Base-by-base conservation (phyloP, 106 monocot species). In the Dioscorea zingiberensis region DNA sequence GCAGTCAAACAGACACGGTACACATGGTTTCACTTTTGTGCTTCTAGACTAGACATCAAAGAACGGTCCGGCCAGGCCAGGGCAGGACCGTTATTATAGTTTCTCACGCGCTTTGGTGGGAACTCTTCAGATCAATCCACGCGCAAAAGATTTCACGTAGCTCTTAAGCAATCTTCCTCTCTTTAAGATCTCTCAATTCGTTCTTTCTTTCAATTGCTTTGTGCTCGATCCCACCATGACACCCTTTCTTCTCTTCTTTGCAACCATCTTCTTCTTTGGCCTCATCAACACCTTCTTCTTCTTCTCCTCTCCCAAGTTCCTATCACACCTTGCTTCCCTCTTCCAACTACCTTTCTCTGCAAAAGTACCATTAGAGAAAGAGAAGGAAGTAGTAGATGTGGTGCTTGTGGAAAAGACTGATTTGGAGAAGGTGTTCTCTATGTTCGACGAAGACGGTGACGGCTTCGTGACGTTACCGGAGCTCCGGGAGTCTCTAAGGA, bases 391-490 rank as follows among this genome's bases (percentile, higher is more conserved):
- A 30, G 54, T 30, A 24, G 22, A 48, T 16, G 23, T 47, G 27
- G 4, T 15, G 14, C 9, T 19, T 1, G 17, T 21, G 2, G 3
- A 48, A 29, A 29, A 73, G 13, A 15, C 17, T 2, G 55, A 79
- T 7, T 64, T 75, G 1, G 62, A 57, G 53, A 45, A 55, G 13
- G 21, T 85, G 19, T 85, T 85, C 68, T 32, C 77, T 4, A 75
- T 69, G 60, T 85, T 85, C 67, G 85, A 85, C 18, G 45, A 19
- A 15, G 64, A 85, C 64, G 71, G 78, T 3, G 85, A 85, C 44
- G 85, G 85, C 58, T 78, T 74, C 77, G 74, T 85, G 77, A 81
- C 85, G 19, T 9, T 25, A 11, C 22, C 58, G 19, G 85, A 85
- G 68, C 81, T 85, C 25, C 58, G 44, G 9, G 67, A 74, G 47